Conservation (phyloP, 106 monocot genomes). For the Hemerocallis citrina region DNA sequence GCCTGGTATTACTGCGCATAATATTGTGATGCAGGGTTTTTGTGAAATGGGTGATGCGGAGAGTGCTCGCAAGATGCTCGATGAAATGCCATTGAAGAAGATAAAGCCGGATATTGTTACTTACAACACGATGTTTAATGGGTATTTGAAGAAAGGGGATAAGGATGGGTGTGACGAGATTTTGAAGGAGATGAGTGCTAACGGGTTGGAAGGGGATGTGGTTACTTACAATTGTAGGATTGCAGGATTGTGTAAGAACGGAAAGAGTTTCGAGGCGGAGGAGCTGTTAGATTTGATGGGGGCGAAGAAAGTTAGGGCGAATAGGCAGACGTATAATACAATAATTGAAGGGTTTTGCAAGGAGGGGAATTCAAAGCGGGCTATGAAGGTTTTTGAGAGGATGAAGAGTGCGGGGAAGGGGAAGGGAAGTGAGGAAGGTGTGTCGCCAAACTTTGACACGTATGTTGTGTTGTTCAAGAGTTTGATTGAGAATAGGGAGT, state of each 20-base stretch:
- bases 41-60: constrained; percentile 18
- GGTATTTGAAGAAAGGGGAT: constrained; percentile 40
- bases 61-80: constrained; percentile 42
- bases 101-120: constrained; percentile 35
- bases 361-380: constrained; percentile 36
- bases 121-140: constrained; percentile 49
- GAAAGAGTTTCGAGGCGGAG: constrained; percentile 41
- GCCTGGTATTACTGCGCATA: constrained; percentile 38
- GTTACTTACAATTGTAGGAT: constrained; percentile 54
- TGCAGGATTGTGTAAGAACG: constrained; percentile 27
- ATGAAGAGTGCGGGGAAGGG: constrained; percentile 26
- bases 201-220: constrained; percentile 27
- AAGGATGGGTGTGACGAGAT: constrained; percentile 24
- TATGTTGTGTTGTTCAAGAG: constrained; percentile 32
- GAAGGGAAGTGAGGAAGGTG: constrained; percentile 1
- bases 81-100: constrained; percentile 31
- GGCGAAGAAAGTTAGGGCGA: constrained; percentile 29
- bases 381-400: constrained; percentile 38
- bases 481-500: constrained; percentile 54
- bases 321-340: constrained; percentile 34
- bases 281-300: constrained; percentile 63
- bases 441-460: constrained; percentile 31
- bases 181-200: constrained; percentile 29
- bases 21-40: constrained; percentile 31
- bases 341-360: constrained; percentile 52